A percentile compares a stretch with the other conserved stretches of the same genome.
phyloP scores from a whole-genome alignment of 2,329 filamentous ascomycete species.

The Diaporthe velutina region DNA sequence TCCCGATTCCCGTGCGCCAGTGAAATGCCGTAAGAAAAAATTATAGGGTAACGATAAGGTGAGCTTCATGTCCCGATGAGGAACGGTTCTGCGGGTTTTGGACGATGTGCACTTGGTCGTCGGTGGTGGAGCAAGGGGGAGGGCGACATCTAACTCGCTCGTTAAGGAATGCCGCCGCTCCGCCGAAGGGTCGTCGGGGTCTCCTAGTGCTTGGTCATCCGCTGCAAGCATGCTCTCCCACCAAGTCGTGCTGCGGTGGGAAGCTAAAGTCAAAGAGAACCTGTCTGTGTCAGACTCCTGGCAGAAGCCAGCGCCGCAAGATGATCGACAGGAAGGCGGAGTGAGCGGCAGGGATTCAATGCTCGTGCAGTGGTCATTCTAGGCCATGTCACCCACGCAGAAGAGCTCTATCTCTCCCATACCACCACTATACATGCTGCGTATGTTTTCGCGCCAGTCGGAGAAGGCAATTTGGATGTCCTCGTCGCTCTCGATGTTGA shows the following conservation, averaged over 20 bases:
- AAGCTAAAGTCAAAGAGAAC: not conserved
- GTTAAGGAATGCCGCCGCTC: not conserved
- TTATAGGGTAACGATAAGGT: slow-evolving; percentile 37
- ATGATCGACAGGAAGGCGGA: not conserved
- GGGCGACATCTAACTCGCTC: not conserved
- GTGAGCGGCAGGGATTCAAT: slow-evolving; percentile 20
- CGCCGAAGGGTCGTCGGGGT: not conserved
- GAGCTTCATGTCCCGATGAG: not conserved
- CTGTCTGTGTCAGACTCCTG: slow-evolving; percentile 5
- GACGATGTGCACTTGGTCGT: not conserved
- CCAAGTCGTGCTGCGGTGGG: slow-evolving; percentile 21
- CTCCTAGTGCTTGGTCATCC: not conserved
- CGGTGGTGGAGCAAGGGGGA: not conserved
- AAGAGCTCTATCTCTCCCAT: slow-evolving; percentile 93
- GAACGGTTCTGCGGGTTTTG: slow-evolving; percentile 1
- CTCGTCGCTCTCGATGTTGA: slow-evolving; percentile 94
- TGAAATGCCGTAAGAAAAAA: slow-evolving; percentile 37
- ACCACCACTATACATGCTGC: slow-evolving; percentile 71
- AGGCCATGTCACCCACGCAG: slow-evolving; percentile 69
- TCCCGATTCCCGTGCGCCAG: slow-evolving; percentile 37
- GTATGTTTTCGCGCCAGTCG: slow-evolving; percentile 84
- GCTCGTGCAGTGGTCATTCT: slow-evolving; percentile 36
- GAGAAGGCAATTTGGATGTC: slow-evolving; percentile 96
- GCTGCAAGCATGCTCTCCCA: not conserved
- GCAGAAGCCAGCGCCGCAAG: not conserved